These are phyloP conservation scores for Fusarium sp. DNA, from an alignment of 2,329 filamentous ascomycete species.

Conservation along the genomic window DNA sequence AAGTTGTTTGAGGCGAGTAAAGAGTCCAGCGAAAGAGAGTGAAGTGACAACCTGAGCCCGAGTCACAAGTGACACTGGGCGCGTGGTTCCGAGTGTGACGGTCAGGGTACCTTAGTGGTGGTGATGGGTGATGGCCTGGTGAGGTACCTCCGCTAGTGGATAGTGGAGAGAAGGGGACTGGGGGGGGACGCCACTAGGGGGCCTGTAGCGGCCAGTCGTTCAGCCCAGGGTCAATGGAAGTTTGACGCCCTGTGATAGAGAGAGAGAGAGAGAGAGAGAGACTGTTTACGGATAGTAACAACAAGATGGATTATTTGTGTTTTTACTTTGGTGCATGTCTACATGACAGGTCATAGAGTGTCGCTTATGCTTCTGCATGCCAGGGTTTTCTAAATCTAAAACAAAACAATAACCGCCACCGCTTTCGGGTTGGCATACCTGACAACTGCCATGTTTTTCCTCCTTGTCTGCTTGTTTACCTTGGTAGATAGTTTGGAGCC, in stretches of 20 bases:
- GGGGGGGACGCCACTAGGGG: conserved; percentile 26
- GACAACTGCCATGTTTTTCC: conserved; percentile 3
- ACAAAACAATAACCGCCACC: conserved; percentile 34
- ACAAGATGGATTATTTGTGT: too few species aligned
- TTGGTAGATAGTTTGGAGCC: too few species aligned
- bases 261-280: too few species aligned
- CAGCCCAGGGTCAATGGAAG: too few species aligned
- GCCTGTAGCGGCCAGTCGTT: conserved; percentile 18
- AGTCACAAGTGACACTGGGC: conserved; percentile 35
- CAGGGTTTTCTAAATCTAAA: conserved; percentile 24
- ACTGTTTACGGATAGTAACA: not conserved
- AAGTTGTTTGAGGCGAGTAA: conserved; percentile 14
- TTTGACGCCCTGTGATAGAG: too few species aligned
- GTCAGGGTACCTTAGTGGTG: conserved; percentile 16
- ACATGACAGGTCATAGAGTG: too few species aligned
- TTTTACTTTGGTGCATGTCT: too few species aligned
- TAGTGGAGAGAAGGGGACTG: conserved; percentile 17
- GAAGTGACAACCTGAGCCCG: not conserved
- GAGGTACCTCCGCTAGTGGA: conserved; percentile 22
- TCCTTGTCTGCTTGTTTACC: too few species aligned
- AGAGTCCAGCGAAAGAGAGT: conserved; percentile 13
- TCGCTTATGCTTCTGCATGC: not conserved
- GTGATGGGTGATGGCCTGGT: conserved; percentile 15
- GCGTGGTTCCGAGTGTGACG: conserved; percentile 25
- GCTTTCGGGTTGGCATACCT: conserved; percentile 19